These are phyloP conservation scores for Gracilaria gracilis DNA, from an alignment of 23 red algal genomes.

Conservation along the genomic window DNA sequence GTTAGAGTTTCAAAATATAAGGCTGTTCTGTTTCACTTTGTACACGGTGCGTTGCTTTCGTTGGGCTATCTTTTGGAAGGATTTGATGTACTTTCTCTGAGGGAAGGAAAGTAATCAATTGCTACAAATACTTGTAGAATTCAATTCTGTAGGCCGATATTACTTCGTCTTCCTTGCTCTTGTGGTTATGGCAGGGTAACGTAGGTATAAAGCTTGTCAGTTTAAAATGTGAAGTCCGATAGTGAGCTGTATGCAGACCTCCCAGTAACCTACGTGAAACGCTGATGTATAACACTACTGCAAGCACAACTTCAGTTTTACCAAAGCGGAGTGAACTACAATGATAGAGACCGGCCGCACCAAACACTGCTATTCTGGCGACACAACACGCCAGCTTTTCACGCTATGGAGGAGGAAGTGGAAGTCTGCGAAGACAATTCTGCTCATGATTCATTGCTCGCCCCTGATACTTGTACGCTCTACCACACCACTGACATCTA, in stretches of 20 bases:
- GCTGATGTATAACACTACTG: neutral
- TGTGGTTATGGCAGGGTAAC: too few species aligned
- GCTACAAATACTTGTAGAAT: too few species aligned
- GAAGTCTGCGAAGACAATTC: neutral
- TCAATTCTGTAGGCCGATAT: too few species aligned
- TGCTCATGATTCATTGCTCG: neutral
- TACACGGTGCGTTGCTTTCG: constrained; percentile 66
- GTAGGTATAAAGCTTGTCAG: too few species aligned
- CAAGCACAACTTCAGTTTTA: neutral
- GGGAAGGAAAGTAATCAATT: neutral
- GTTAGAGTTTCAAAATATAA: constrained; percentile 70
- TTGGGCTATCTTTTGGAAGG: constrained; percentile 39
- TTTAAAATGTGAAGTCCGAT: too few species aligned
- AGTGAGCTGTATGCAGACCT: too few species aligned
- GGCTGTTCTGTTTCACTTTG: constrained; percentile 74
- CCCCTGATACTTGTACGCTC: neutral
- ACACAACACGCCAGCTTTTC: neutral
- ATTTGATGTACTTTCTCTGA: neutral
- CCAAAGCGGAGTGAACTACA: neutral
- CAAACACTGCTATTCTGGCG: neutral
- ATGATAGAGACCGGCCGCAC: neutral
- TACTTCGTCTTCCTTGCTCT: too few species aligned
- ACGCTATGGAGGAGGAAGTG: neutral
- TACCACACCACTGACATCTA: neutral
- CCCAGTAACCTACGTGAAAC: too few species aligned